A percentile compares a stretch with the other conserved stretches of the same genome.
These are phyloP conservation scores for Aspergillus haitiensis DNA, from an alignment of 495 filamentous ascomycete species.

Conservation along the genomic window DNA sequence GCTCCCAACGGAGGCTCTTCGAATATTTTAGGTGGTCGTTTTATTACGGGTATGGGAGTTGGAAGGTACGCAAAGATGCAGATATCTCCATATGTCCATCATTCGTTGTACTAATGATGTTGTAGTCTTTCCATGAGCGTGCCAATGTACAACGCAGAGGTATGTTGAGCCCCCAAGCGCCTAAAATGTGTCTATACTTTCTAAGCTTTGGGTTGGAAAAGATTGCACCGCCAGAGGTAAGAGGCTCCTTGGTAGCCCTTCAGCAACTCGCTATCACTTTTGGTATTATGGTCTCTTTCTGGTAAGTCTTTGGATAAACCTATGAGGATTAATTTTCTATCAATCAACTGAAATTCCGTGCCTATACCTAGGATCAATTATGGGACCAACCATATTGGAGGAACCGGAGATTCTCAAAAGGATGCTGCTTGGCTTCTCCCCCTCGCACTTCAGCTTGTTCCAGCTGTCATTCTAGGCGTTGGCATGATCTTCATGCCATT, in stretches of 20 bases:
- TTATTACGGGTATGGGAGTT: constrained; percentile 59
- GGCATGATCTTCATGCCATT: constrained; percentile 67
- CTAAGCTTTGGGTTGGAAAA: neutral
- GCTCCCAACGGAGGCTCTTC: constrained; percentile 51
- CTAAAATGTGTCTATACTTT: too few relatives aligned
- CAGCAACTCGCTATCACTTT: constrained; percentile 78
- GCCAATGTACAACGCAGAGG: constrained; percentile 63
- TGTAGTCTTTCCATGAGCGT: constrained; percentile 17
- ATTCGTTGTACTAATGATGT: neutral
- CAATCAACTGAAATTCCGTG: neutral
- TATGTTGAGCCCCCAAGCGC: constrained; percentile 24
- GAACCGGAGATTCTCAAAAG: constrained; percentile 42
- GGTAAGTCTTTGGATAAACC: constrained; percentile 9
- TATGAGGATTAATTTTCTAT: neutral
- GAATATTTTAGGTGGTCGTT: constrained; percentile 67
- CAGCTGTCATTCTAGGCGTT: constrained; percentile 40
- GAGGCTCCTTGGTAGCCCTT: constrained; percentile 66
- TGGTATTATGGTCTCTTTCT: constrained; percentile 63
- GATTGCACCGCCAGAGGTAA: constrained; percentile 51
- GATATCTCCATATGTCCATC: neutral
- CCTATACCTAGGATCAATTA: constrained; percentile 31
- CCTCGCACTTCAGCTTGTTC: constrained; percentile 46
- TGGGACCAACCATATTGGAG: constrained; percentile 48
- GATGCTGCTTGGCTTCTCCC: constrained; percentile 49
- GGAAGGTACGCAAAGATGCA: constrained; percentile 15